Base-by-base conservation (phyloP, 805 yeast genomes). In the Nakazawaea wyomingensis region DNA sequence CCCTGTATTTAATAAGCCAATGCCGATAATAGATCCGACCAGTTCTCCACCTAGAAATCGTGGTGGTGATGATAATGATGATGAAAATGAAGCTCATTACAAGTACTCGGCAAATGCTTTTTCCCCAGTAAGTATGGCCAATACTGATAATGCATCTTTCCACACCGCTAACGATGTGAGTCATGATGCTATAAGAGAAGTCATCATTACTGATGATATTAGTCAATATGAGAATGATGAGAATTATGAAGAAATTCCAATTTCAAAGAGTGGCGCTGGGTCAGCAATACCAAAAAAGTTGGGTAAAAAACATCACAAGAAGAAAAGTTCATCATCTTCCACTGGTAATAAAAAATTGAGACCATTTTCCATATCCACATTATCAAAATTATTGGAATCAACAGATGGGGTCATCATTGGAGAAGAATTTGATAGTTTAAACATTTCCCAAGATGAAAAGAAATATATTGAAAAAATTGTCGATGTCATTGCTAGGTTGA, bases 381-480 rank as follows among this genome's bases (percentile, higher is more conserved):
- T 78, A 27, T 76, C 79, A 9, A 68, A 71, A 37, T 59, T 77
- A 19, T 57, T 77, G 30, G 77, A 74, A 51, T 76, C 81, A 32
- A 74, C 78, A 38, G 80, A 78, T 54, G 82, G 82, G 7, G 73
- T 80, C 5, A 70, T 75, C 4, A 74, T 77, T 43, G 84, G 84
- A 3, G 80, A 76, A 53, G 93, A 87, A 51, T 85, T 89, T 56
- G 77, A 80, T 33, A 77, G 78, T 41, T 63, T 90, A 46, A 85
- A 83, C 30, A 69, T 89, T 50, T 89, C 91, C 8, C 64, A 72
- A 0, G 82, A 82, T 46, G 96, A 89, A 55, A 83, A 85, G 51
- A 82, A 78, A 53, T 69, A 90, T 32, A 68, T 91, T 34, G 97
- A 91, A 55, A 80, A 87, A 60, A 78, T 91, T 38, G 85, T 91